Conservation (phyloP, 305 asterid species). For the Solanum hybrid region DNA sequence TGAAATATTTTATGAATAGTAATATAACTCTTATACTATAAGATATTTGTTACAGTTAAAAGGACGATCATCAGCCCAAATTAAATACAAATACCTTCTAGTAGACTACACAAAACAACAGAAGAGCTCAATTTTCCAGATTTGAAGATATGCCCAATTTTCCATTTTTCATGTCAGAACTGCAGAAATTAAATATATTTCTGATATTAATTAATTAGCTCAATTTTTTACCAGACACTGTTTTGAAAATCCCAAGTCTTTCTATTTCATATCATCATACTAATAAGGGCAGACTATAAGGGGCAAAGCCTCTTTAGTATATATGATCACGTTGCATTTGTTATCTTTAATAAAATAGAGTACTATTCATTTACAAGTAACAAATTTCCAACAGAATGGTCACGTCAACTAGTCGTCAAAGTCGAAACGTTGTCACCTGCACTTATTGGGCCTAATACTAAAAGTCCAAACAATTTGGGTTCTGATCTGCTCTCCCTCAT, state of each 20-base stretch:
- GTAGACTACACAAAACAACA: not conserved
- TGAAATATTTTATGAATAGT: not conserved
- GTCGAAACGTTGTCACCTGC: not conserved
- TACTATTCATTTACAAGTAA: no score
- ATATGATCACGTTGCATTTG: not conserved
- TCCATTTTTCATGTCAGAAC: not conserved
- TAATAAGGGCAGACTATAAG: not conserved
- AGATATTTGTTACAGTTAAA: not conserved
- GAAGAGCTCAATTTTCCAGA: not conserved
- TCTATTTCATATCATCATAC: not conserved
- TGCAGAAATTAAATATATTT: not conserved
- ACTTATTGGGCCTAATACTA: not conserved
- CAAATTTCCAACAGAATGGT: not conserved
- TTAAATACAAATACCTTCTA: not conserved
- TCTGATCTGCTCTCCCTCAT: not conserved
- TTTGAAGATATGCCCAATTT: not conserved
- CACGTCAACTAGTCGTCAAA: not conserved
- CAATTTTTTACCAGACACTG: not conserved
- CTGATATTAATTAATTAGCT: not conserved
- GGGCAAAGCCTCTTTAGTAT: not conserved
- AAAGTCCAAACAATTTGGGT: not conserved
- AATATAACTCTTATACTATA: not conserved
- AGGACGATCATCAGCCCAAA: not conserved
- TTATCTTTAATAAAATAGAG: not conserved
- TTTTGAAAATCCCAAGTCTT: not conserved